phyloP scores from a whole-genome alignment of 129 eudicot genomes.

The Glebionis coronaria region DNA sequence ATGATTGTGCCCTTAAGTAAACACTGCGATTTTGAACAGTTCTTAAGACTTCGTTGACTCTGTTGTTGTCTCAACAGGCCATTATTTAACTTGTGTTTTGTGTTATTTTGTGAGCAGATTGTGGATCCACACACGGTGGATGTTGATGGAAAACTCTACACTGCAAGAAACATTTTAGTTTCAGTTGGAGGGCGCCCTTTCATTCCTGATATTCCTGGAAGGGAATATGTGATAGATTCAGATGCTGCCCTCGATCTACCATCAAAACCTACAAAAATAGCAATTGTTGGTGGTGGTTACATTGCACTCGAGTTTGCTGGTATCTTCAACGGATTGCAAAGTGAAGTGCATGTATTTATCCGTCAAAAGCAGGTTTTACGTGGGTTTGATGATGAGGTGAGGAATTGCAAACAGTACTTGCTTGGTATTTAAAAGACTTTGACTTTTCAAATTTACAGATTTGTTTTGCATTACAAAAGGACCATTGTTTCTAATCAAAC shows the following conservation, averaged over 20 bases:
- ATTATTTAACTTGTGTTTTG: constrained; percentile 7
- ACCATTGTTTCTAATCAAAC: not conserved
- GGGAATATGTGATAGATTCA: constrained; percentile 85
- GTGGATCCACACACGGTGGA: constrained; percentile 97
- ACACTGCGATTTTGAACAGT: not conserved
- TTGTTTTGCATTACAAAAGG: constrained; percentile 14
- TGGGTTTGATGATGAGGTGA: constrained; percentile 99
- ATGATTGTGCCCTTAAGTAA: not conserved
- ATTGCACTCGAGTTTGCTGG: constrained; percentile 99
- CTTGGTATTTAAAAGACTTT: not conserved
- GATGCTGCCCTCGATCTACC: constrained; percentile 97
- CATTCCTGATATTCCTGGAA: constrained; percentile 95
- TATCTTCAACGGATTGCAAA: constrained; percentile 86
- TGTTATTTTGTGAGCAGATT: constrained; percentile 42
- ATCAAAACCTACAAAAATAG: constrained; percentile 82
- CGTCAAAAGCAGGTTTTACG: constrained; percentile 92
- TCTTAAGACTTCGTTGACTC: not conserved
- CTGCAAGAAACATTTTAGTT: constrained; percentile 86
- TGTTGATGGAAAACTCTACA: constrained; percentile 83
- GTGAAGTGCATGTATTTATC: constrained; percentile 94
- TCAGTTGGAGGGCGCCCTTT: constrained; percentile 97
- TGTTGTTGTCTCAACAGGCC: constrained; percentile 6
- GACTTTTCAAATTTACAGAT: not conserved
- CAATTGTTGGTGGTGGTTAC: constrained; percentile 97
- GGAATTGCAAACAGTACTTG: constrained; percentile 12